A percentile compares a stretch with the other conserved stretches of the same genome.
Evolutionary conservation across 163 green algal genomes (phyloP).

Genomic region (Scenedesmus sp.): DNA sequence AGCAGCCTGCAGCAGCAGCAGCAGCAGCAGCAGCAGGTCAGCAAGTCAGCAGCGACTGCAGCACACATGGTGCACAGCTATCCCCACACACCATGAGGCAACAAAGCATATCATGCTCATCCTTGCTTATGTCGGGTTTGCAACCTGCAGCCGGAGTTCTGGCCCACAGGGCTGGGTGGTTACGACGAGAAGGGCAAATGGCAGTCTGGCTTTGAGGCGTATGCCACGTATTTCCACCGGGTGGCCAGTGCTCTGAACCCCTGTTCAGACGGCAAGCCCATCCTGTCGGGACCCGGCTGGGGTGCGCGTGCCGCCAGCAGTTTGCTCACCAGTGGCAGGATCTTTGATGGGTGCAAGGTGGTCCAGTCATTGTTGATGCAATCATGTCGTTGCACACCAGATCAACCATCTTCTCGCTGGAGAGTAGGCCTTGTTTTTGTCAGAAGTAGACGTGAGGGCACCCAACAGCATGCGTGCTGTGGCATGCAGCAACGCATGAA

Average conservation of each 20-base stretch:
- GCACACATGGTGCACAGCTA: no score
- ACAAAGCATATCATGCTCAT: no score
- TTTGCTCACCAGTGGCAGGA: background rate
- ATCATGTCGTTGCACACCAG: no score
- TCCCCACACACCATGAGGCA: background rate
- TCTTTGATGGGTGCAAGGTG: background rate
- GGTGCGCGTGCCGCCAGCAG: background rate
- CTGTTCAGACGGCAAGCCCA: constrained; percentile 22
- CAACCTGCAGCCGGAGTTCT: constrained; percentile 54
- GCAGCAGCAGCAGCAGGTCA: background rate
- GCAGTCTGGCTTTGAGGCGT: constrained; percentile 42
- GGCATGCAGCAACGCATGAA: no score
- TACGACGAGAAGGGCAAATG: constrained; percentile 23
- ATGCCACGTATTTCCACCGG: constrained; percentile 44
- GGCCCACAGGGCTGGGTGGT: constrained; percentile 48
- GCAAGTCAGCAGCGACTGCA: no score
- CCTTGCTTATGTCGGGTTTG: background rate
- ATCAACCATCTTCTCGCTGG: no score
- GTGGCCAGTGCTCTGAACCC: constrained; percentile 41
- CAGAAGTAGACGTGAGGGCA: no score
- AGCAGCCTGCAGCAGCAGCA: background rate
- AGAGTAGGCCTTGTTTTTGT: no score
- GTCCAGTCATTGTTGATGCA: no score
- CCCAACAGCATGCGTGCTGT: no score
- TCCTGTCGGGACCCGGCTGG: constrained; percentile 54